Evolutionary conservation across 371 early-diverging fungal species (phyloP).

Genomic region (Nosema granulosis): DNA sequence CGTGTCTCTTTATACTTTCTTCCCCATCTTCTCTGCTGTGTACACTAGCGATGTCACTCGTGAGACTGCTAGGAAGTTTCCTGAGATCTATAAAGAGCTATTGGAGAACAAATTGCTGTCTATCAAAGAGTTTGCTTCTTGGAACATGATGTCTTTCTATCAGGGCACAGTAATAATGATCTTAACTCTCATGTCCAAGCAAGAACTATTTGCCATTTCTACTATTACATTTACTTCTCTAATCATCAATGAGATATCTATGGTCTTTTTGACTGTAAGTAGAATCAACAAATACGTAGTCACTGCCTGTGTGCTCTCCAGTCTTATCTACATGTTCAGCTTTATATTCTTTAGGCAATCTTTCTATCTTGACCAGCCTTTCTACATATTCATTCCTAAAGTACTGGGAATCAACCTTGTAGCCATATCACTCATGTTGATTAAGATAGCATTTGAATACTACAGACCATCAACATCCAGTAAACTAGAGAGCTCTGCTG

Average conservation of each 20-base stretch:
- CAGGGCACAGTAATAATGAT: conserved; percentile 89
- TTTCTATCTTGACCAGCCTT: conserved; percentile 9
- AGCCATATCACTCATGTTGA: conserved; percentile 30
- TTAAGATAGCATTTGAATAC: neutral
- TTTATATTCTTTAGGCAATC: conserved; percentile 49
- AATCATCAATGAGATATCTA: conserved; percentile 91
- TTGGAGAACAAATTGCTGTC: conserved; percentile 82
- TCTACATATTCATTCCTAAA: conserved; percentile 25
- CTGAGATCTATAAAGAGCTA: conserved; percentile 91
- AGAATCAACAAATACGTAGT: conserved; percentile 52
- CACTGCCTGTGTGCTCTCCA: conserved; percentile 50
- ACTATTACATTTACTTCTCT: conserved; percentile 89
- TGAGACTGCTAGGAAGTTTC: conserved; percentile 81
- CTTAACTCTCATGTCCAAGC: conserved; percentile 73
- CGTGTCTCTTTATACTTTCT: conserved; percentile 89
- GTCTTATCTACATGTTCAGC: conserved; percentile 52
- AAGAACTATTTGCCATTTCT: conserved; percentile 86
- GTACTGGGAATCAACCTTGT: conserved; percentile 20
- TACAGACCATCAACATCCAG: conserved; percentile 23
- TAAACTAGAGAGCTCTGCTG: conserved; percentile 14
- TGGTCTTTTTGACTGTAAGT: conserved; percentile 79
- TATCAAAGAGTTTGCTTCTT: conserved; percentile 82
- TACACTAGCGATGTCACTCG: conserved; percentile 82
- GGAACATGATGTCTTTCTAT: conserved; percentile 87
- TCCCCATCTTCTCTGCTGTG: conserved; percentile 88